These are phyloP conservation scores for Rosa rugosa DNA, from an alignment of 306 rosid species.

Conservation along the genomic window DNA sequence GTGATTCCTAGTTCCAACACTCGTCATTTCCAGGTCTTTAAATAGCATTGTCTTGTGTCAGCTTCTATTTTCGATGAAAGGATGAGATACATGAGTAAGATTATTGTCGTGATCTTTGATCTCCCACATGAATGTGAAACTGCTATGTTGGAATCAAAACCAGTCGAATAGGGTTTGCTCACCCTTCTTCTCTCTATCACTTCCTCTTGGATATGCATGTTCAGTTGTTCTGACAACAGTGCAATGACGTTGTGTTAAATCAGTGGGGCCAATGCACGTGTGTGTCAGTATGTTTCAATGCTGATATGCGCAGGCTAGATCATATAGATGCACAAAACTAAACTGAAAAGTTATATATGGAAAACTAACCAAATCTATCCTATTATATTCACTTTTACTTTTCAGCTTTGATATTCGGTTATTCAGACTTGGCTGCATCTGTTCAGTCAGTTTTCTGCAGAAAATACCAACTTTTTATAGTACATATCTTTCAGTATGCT, in stretches of 20 bases:
- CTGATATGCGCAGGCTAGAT: background rate
- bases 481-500: background rate
- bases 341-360: background rate
- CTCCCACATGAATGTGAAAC: conserved; percentile 13
- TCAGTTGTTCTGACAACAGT: background rate
- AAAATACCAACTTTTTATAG: conserved; percentile 1
- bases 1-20: conserved; percentile 14
- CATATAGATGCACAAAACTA: background rate
- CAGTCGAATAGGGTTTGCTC: conserved; percentile 13
- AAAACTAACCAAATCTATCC: background rate
- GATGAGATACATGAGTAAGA: background rate
- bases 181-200: background rate
- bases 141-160: conserved; percentile 13
- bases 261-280: conserved; percentile 1
- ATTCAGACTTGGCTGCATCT: background rate
- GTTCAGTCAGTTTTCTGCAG: background rate
- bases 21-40: background rate
- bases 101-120: conserved; percentile 8
- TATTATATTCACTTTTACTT: background rate
- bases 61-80: background rate
- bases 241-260: background rate
- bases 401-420: background rate
- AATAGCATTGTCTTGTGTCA: conserved; percentile 6
- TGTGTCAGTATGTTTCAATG: background rate
- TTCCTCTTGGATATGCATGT: background rate